Evolutionary conservation across 2,329 filamentous ascomycete genomes (phyloP).

Genomic region (Ramichloridium luteum): DNA sequence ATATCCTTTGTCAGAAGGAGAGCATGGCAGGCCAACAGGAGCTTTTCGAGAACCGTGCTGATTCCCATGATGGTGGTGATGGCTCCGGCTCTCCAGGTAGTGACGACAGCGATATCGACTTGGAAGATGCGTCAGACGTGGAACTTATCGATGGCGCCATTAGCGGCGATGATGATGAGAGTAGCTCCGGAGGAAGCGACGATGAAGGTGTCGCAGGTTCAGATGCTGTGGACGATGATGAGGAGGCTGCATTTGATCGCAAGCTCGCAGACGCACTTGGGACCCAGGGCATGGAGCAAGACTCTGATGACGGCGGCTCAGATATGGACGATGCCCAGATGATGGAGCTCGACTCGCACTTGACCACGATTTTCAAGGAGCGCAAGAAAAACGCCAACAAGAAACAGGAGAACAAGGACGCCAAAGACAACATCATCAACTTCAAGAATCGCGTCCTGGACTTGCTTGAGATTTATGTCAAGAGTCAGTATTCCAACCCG

Average conservation of each 20-base stretch:
- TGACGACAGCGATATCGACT: conserved; percentile 28
- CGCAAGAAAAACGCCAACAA: conserved; percentile 51
- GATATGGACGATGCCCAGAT: conserved; percentile 97
- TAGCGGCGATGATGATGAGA: conserved; percentile 12
- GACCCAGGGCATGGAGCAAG: conserved; percentile 49
- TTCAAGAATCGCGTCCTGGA: conserved; percentile 94
- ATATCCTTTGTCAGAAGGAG: conserved; percentile 68
- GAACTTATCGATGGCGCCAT: conserved; percentile 24
- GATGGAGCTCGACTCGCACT: conserved; percentile 73
- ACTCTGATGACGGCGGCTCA: conserved; percentile 49
- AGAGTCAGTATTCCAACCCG: conserved; percentile 57
- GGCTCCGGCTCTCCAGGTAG: conserved; percentile 16
- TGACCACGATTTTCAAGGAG: conserved; percentile 75
- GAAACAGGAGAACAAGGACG: conserved; percentile 76
- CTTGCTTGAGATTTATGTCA: conserved; percentile 72
- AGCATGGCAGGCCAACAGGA: conserved; percentile 72
- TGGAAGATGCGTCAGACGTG: conserved; percentile 25
- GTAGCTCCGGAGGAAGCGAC: conserved; percentile 12
- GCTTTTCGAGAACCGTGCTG: no score
- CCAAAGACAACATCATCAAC: conserved; percentile 77
- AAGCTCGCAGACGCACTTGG: conserved; percentile 68
- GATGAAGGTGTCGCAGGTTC: conserved; percentile 11
- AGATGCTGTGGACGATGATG: conserved; percentile 32
- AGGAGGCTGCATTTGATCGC: conserved; percentile 54
- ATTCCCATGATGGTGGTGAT: conserved; percentile 34